These are phyloP conservation scores for Boletus edulis DNA, from an alignment of 768 basidiomycete genomes.

Conservation along the genomic window DNA sequence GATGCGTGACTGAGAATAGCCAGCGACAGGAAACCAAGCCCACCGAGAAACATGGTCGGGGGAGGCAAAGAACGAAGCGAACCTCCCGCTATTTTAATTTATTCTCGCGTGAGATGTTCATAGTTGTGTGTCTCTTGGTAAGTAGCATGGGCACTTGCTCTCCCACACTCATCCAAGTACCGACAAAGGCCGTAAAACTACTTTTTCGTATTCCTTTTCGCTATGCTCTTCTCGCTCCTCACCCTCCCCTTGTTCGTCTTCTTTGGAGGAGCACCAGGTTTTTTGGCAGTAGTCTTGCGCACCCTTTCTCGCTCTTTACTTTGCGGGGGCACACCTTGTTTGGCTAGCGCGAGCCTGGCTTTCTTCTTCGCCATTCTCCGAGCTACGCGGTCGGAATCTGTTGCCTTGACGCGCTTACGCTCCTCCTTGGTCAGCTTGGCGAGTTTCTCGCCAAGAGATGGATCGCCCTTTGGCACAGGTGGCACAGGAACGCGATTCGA, in stretches of 20 bases:
- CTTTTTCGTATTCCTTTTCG: constrained; percentile 61
- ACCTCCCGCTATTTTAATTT: background rate
- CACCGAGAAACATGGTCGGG: constrained; percentile 7
- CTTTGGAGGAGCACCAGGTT: constrained; percentile 14
- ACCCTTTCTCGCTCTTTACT: constrained; percentile 48
- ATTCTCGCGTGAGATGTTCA: background rate
- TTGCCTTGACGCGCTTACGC: constrained; percentile 77
- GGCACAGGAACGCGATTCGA: constrained; percentile 7
- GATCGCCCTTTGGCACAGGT: constrained; percentile 71
- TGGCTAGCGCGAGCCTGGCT: constrained; percentile 52
- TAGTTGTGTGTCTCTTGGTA: too few species aligned
- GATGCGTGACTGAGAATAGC: constrained; percentile 13
- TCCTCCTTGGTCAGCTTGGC: constrained; percentile 79
- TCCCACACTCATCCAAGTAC: too few species aligned
- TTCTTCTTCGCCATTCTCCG: constrained; percentile 91
- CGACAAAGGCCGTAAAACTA: constrained; percentile 13
- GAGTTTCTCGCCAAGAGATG: constrained; percentile 74
- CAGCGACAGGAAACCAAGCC: constrained; percentile 18
- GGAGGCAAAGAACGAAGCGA: too few species aligned
- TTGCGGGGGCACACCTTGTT: constrained; percentile 35
- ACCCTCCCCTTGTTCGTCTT: constrained; percentile 44
- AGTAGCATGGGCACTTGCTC: too few species aligned
- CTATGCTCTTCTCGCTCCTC: constrained; percentile 51
- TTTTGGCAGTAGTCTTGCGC: constrained; percentile 39
- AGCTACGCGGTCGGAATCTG: constrained; percentile 77